These are phyloP conservation scores for Dacryopinax primogenitus DNA, from an alignment of 768 basidiomycete genomes.

Conservation along the genomic window DNA sequence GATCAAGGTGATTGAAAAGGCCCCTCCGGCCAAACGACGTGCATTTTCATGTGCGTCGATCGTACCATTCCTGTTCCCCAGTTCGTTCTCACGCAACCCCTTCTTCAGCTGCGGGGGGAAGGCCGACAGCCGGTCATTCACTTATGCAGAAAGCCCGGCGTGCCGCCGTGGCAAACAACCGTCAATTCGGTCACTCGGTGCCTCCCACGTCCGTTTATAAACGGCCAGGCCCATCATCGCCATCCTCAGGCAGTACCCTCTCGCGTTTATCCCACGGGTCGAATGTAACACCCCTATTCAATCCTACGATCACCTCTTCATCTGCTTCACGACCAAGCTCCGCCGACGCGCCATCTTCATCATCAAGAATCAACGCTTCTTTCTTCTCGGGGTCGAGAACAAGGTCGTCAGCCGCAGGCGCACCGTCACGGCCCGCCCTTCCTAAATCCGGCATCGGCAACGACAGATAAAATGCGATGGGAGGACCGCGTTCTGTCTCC, in stretches of 20 bases:
- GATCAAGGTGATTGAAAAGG: conserved; percentile 57
- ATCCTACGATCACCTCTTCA: neutral
- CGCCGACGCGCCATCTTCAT: neutral
- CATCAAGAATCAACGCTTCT: neutral
- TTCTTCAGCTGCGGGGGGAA: neutral
- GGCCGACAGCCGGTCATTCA: neutral
- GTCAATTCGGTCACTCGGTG: neutral
- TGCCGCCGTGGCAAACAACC: neutral
- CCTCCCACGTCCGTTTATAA: neutral
- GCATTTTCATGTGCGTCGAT: conserved; percentile 4
- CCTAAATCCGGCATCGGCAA: conserved; percentile 5
- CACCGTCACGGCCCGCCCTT: neutral
- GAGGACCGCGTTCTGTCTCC: too few species aligned
- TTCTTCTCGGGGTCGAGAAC: neutral
- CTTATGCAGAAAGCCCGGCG: neutral
- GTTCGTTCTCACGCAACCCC: neutral
- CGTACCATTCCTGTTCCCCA: neutral
- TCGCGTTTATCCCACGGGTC: neutral
- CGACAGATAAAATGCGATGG: neutral
- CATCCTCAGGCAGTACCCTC: neutral
- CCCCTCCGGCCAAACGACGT: conserved; percentile 29
- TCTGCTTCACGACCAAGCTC: neutral
- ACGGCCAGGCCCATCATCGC: neutral
- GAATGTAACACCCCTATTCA: neutral
- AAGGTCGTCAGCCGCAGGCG: neutral